phyloP scores from a whole-genome alignment of 352 stramenopile species.

The Phytophthora fragariaefolia region DNA sequence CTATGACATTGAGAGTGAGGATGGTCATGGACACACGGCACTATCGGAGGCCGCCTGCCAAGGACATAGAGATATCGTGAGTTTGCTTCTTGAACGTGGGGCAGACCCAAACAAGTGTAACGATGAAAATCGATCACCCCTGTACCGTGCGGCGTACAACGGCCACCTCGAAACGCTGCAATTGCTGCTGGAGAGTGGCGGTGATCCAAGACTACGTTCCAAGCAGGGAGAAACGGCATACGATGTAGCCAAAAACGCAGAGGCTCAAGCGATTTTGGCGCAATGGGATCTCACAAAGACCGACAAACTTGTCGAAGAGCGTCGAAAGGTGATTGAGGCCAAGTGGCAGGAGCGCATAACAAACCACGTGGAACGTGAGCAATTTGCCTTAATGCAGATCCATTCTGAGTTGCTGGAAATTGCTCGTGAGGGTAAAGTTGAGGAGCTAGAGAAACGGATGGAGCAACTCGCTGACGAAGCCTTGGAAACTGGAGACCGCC shows the following conservation, averaged over 20 bases:
- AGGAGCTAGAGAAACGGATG: slow-evolving; percentile 60
- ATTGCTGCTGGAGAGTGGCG: slow-evolving; percentile 74
- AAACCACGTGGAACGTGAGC: slow-evolving; percentile 86
- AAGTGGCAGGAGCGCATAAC: slow-evolving; percentile 89
- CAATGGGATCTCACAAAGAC: slow-evolving; percentile 81
- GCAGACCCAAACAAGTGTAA: slow-evolving; percentile 90
- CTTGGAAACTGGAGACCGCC: slow-evolving; percentile 59
- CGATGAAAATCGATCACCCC: slow-evolving; percentile 78
- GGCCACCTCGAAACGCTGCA: slow-evolving; percentile 74
- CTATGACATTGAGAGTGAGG: slow-evolving; percentile 87
- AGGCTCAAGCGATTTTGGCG: slow-evolving; percentile 62
- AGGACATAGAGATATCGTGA: slow-evolving; percentile 72
- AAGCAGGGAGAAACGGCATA: slow-evolving; percentile 86
- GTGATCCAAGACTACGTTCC: slow-evolving; percentile 69
- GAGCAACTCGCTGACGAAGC: slow-evolving; percentile 81
- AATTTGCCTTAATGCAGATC: slow-evolving; percentile 82
- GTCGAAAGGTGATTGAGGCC: slow-evolving; percentile 68
- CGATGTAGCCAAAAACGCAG: slow-evolving; percentile 85
- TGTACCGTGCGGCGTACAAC: slow-evolving; percentile 91
- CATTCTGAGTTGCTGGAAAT: slow-evolving; percentile 78
- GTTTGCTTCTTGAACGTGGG: slow-evolving; percentile 73
- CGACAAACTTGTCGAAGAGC: slow-evolving; percentile 66
- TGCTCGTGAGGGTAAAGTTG: slow-evolving; percentile 49
- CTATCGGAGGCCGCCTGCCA: slow-evolving; percentile 90
- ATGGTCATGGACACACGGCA: slow-evolving; percentile 87